Percentiles rank a stretch among this genome's conserved stretches.
Conservation (phyloP, 192 early-diverging fungal genomes). For the Obelidium mucronatum region DNA sequence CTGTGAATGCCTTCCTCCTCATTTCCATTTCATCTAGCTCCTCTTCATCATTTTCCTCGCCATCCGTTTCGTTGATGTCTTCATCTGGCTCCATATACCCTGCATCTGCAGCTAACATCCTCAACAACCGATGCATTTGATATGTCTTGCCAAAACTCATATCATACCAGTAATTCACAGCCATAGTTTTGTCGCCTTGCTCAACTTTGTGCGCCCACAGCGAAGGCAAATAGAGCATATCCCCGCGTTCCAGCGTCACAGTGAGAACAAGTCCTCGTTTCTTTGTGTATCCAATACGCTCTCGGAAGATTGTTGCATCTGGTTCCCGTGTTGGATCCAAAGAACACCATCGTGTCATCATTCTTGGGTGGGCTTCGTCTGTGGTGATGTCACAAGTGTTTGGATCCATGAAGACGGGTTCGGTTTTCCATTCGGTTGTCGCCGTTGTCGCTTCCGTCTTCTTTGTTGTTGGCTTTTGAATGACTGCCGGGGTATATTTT, state of each 20-base stretch:
- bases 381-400: conserved; percentile 33
- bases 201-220: conserved; percentile 58
- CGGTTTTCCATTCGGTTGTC: background rate
- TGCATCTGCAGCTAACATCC: background rate
- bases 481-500: conserved; percentile 34
- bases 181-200: conserved; percentile 45
- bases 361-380: conserved; percentile 17
- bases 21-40: no score
- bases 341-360: conserved; percentile 23
- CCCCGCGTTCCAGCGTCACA: conserved; percentile 41
- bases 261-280: background rate
- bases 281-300: background rate
- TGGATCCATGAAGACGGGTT: background rate
- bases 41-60: background rate
- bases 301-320: background rate
- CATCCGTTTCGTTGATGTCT: background rate
- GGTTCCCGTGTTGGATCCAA: conserved; percentile 23
- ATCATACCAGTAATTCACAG: conserved; percentile 65
- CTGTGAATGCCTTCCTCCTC: no score
- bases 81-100: conserved; percentile 12
- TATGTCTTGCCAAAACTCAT: conserved; percentile 42
- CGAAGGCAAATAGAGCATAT: conserved; percentile 57
- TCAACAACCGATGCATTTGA: conserved; percentile 3
- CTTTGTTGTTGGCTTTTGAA: background rate
- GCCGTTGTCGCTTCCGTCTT: no score